Base-by-base conservation (phyloP, 495 filamentous ascomycete species). In the Penicillium antarcticum region DNA sequence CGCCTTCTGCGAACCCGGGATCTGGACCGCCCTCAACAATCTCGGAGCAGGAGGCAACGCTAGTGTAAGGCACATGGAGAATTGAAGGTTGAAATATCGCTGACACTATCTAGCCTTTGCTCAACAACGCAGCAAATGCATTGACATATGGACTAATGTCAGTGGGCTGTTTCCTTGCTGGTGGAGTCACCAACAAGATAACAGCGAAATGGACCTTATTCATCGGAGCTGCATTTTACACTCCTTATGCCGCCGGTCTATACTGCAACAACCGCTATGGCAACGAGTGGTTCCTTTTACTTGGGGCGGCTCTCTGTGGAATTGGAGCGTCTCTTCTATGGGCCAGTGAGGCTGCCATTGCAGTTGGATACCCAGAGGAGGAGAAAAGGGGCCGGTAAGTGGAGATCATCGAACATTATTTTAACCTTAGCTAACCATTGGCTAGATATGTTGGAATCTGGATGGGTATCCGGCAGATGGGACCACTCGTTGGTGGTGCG, bases 231-330 rank as follows among this genome's bases (percentile, higher is more conserved):
- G 60, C 80, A 5, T 79, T 79, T 3, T 84, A 81, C 38, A 75
- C 79, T 0, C 73, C 80, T 0, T 83, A 82, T 56, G 78, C 75
- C 1, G 80, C 80, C 4, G 73, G 76, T 0, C 58, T 84, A 17
- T 84, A 83, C 51, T 72, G 76, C 48, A 83, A 84, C 57, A 83
- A 80, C 58, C 73, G 77, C 0, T 81, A 76, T 58, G 80, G 79
- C 4, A 74, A 69, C 10, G 69, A 77, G 42, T 84, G 80, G 81
- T 75, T 84, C 43, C 71, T 83, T 0, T 56, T 82, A 13, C 69
- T 83, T 2, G 81, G 79, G 5, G 79, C 78, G 5, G 78, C 73
- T 3, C 72, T 74, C 9, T 84, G 81, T 58, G 80, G 81, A 18
- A 48, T 65, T 31, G 72, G 73, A 5, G 80, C 80, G 0, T 78